Percentiles rank a stretch among this genome's conserved stretches.
Conservation (phyloP, 805 yeast species). For the Zygosaccharomyces bisporus region DNA sequence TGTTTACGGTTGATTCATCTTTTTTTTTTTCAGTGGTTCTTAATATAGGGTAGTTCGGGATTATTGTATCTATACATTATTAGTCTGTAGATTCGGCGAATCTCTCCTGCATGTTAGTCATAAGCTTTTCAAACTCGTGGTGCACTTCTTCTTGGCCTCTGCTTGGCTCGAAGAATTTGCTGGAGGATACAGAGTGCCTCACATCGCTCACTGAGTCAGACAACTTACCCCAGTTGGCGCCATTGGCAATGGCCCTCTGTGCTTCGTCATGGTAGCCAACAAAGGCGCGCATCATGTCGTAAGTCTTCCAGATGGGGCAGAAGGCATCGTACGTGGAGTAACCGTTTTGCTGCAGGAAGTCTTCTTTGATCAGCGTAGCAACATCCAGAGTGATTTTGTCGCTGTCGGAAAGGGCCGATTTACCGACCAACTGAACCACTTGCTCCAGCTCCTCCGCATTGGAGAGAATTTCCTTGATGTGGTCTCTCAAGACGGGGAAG, state of each 20-base stretch:
- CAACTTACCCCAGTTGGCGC: constrained; percentile 92
- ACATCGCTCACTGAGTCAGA: constrained; percentile 86
- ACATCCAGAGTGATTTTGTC: constrained; percentile 97
- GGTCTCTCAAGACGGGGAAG: constrained; percentile 84
- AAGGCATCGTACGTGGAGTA: constrained; percentile 96
- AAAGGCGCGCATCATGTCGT: constrained; percentile 95
- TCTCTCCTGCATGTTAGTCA: constrained; percentile 74
- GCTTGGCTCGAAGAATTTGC: constrained; percentile 94
- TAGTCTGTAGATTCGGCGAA: constrained; percentile 95
- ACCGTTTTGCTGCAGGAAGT: constrained; percentile 98
- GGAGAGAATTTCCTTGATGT: constrained; percentile 88
- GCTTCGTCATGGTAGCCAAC: constrained; percentile 93
- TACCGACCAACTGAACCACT: constrained; percentile 98
- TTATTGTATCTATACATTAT: constrained; percentile 12
- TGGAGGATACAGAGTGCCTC: constrained; percentile 88
- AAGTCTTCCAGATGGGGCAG: constrained; percentile 99
- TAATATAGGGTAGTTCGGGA: background rate
- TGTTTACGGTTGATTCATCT: background rate
- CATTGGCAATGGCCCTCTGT: constrained; percentile 90
- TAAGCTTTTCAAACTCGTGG: constrained; percentile 72
- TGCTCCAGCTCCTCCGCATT: constrained; percentile 98
- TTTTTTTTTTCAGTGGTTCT: background rate
- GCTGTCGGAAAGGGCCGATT: constrained; percentile 92
- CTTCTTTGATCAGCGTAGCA: constrained; percentile 87
- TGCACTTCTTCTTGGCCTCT: constrained; percentile 78